Evolutionary conservation across 23 red algal genomes (phyloP).

Genomic region (Gracilaria vermiculophylla): DNA sequence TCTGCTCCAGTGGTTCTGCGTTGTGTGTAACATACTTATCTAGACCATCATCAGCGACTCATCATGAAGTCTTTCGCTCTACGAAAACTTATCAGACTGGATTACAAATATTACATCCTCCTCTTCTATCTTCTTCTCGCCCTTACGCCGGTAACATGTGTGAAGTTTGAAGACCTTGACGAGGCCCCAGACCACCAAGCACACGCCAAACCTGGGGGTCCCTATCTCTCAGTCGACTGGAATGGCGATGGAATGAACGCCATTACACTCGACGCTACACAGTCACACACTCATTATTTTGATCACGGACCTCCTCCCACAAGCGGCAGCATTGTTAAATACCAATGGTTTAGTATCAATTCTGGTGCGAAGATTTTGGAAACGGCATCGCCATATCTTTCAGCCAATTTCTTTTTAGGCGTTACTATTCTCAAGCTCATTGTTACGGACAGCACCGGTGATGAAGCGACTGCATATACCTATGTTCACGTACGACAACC

Average conservation of each 20-base stretch:
- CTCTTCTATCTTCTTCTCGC: constrained; percentile 18
- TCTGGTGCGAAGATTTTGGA: constrained; percentile 37
- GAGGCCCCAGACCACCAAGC: constrained; percentile 63
- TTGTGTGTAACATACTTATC: neutral
- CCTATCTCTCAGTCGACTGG: constrained; percentile 54
- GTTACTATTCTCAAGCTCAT: constrained; percentile 59
- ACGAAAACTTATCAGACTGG: neutral
- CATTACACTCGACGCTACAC: constrained; percentile 58
- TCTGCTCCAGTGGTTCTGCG: neutral
- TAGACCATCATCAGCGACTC: neutral
- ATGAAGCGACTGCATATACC: constrained; percentile 49
- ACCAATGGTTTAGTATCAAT: constrained; percentile 46
- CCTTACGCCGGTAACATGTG: neutral
- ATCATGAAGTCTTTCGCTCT: neutral
- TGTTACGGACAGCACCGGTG: constrained; percentile 66
- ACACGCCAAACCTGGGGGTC: constrained; percentile 57
- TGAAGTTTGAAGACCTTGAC: constrained; percentile 1
- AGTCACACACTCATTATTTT: constrained; percentile 71
- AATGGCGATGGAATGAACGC: constrained; percentile 44
- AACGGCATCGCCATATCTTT: constrained; percentile 31
- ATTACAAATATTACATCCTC: neutral
- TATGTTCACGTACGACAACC: constrained; percentile 56
- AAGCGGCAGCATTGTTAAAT: constrained; percentile 43
- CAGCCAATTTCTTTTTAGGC: constrained; percentile 53
- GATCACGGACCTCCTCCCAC: constrained; percentile 47